Base-by-base conservation (phyloP, 2,329 filamentous ascomycete species). In the Neoascochyta sp. region DNA sequence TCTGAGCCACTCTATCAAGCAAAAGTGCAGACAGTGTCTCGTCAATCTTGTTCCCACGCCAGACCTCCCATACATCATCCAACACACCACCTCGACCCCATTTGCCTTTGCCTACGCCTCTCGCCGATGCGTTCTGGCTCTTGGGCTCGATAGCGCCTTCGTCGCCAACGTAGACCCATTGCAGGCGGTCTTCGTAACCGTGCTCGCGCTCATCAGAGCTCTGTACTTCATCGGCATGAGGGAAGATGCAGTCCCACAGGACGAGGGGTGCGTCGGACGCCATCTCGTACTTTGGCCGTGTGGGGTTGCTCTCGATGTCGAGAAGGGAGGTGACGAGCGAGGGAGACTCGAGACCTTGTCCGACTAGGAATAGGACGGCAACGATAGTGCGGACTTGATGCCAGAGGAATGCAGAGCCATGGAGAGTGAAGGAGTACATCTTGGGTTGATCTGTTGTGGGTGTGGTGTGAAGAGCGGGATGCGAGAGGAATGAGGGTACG, bases 341-440 rank as follows among this genome's bases (percentile, higher is more conserved):
- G 0, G 89, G 83, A 16, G 71, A 59, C 61, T 98, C 92, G 10
- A 94, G 75, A 0, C 87, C 80, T 65, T 98, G 92, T 16, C 86
- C 92, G 7, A 96, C 80, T 8, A 92, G 71, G 68, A 98, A 96
- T n/a, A 98, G 70, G 5, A 96, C 71, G 10, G 82, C 78, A n/a
- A 93, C 81, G 78, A 98, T 89, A 67, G 90, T 86, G 14, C 92
- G 81, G 47, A 98, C 93, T 67, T 98, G 92, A 66, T 98, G 92
- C 92, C 92, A 98, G 25, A 98, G 68, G 63, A 98, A 98, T 2
- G 89, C 92, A 6, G 84, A 88, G 12, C 92, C 92, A 47, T 89
- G 80, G 22, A 98, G 80, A 35, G 83, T 81, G 63, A 98, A 93
- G 40, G 83, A 81, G 67, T 93, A 96, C 9, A 95, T 75, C 54